Conservation (phyloP, 352 stramenopile species). For the Globisporangium orthogonon region DNA sequence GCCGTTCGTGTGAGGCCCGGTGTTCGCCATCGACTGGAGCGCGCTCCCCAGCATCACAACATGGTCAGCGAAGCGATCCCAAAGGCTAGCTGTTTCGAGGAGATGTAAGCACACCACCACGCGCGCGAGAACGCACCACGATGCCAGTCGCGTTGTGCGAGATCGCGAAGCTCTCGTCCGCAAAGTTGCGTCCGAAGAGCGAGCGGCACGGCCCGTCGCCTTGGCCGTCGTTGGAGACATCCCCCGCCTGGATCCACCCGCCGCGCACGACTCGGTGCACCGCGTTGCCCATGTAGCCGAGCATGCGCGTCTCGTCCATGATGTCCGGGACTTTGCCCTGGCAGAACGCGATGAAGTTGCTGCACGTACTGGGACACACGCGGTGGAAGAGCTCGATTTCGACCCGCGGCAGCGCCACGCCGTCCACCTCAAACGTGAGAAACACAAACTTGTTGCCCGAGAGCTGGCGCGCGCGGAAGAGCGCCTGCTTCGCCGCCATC, state of each 20-base stretch:
- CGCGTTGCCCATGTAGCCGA: slow-evolving; percentile 45
- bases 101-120: neutral
- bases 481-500: slow-evolving; percentile 28
- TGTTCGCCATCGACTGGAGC: slow-evolving; percentile 94
- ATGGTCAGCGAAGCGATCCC: neutral
- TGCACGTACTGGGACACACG: slow-evolving; percentile 59
- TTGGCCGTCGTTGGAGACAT: slow-evolving; percentile 34
- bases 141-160: slow-evolving; percentile 56
- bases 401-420: slow-evolving; percentile 46
- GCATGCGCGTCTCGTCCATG: slow-evolving; percentile 21
- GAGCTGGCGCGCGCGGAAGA: slow-evolving; percentile 34
- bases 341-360: slow-evolving; percentile 74
- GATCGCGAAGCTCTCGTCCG: slow-evolving; percentile 70
- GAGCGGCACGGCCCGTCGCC: slow-evolving; percentile 49
- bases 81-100: neutral
- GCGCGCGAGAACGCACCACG: slow-evolving; percentile 25
- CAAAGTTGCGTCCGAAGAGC: slow-evolving; percentile 53
- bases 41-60: neutral
- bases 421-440: slow-evolving; percentile 57
- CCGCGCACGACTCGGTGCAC: slow-evolving; percentile 63
- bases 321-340: slow-evolving; percentile 41
- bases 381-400: slow-evolving; percentile 64
- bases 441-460: slow-evolving; percentile 53
- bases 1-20: slow-evolving; percentile 93
- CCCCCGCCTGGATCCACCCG: slow-evolving; percentile 72